A percentile compares a stretch with the other conserved stretches of the same genome.
Evolutionary conservation across 2,329 filamentous ascomycete species (phyloP).

Genomic region (Dichotomopilus funicola): DNA sequence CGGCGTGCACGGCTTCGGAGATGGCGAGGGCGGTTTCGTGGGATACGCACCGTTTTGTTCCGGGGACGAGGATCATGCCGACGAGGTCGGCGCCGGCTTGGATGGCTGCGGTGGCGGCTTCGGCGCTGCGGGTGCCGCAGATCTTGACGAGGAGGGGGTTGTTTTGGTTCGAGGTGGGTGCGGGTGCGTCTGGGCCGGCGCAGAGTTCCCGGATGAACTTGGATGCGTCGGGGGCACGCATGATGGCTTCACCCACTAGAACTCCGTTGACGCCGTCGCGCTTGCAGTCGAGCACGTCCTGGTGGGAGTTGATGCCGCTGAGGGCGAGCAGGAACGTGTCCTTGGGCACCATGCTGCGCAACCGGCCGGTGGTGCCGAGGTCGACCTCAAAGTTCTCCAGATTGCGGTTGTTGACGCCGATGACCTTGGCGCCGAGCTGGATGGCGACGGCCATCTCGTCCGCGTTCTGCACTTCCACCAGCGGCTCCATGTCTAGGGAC

Average conservation of each 20-base stretch:
- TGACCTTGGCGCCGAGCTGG: slow-evolving; percentile 78
- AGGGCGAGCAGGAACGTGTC: slow-evolving; percentile 87
- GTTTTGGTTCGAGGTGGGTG: slow-evolving; percentile 31
- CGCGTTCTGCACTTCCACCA: slow-evolving; percentile 92
- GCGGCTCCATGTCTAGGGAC: slow-evolving; percentile 89
- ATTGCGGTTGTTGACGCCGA: slow-evolving; percentile 97
- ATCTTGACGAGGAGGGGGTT: slow-evolving; percentile 75
- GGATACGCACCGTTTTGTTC: slow-evolving; percentile 71
- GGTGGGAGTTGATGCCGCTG: slow-evolving; percentile 83
- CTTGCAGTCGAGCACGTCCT: slow-evolving; percentile 83
- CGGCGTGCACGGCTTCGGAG: slow-evolving; percentile 64
- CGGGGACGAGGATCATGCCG: slow-evolving; percentile 84
- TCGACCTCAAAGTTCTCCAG: slow-evolving; percentile 96
- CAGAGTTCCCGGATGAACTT: slow-evolving; percentile 81
- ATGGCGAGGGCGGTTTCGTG: slow-evolving; percentile 75
- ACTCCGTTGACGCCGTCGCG: slow-evolving; percentile 88
- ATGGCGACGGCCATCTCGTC: slow-evolving; percentile 90
- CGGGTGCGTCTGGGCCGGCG: slow-evolving; percentile 43
- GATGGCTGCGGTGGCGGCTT: slow-evolving; percentile 73
- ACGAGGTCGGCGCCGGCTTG: slow-evolving; percentile 86
- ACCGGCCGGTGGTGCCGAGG: slow-evolving; percentile 78
- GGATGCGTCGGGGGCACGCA: slow-evolving; percentile 79
- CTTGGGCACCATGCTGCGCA: slow-evolving; percentile 80
- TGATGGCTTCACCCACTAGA: slow-evolving; percentile 89
- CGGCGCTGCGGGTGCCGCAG: slow-evolving; percentile 79